Evolutionary conservation across 495 filamentous ascomycete genomes (phyloP), one percentile per base, ranked within the genome.

Genomic region (Lasiosphaeria miniovina): DNA sequence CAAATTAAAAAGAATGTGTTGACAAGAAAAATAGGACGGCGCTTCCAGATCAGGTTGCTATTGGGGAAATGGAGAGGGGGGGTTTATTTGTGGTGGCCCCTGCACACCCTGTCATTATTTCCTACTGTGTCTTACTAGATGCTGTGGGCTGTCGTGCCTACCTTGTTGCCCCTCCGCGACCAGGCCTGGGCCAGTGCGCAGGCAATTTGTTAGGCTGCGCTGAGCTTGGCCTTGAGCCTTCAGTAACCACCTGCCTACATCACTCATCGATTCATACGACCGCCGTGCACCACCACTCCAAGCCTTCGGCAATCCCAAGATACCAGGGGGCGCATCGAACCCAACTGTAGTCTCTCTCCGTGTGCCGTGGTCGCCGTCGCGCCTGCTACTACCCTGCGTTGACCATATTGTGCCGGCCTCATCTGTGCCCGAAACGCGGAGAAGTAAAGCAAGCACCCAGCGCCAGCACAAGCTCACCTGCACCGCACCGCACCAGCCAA

Each of bases 161-260:
- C 24, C 24, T 34, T 7, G 14, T 31, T 31, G 24, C 49, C 24
- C 7, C 49, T 31, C 49, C 49, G 14, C 48, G 11, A 12, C 35
- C 35, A 15, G 17, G 9, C 36, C 36, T 49, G 15, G 52, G 48
- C 36, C 60, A 57, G 54, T 51, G 54, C 52, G 59, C 48, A 36
- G 53, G 14, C 52, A 54, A 53, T 52, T 49, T 53, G 57, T 35
- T 36, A 56, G 52, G 48, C 43, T 34, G 35, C 34, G 43, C 57
- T 60, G 57, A 50, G 11, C 45, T 33, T 10, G n/a, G 33, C 35
- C 51, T 58, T 57, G 43, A 58, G 58, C 66, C 63, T 64, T 53
- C 60, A 61, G 63, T 43, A 54, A 64, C 54, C 48, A 52, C 56
- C 55, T 52, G 46, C 49, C 55, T 52, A 52, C 49, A 33, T 34